Conservation (phyloP, 495 filamentous ascomycete genomes). For the Xylaria longipes region DNA sequence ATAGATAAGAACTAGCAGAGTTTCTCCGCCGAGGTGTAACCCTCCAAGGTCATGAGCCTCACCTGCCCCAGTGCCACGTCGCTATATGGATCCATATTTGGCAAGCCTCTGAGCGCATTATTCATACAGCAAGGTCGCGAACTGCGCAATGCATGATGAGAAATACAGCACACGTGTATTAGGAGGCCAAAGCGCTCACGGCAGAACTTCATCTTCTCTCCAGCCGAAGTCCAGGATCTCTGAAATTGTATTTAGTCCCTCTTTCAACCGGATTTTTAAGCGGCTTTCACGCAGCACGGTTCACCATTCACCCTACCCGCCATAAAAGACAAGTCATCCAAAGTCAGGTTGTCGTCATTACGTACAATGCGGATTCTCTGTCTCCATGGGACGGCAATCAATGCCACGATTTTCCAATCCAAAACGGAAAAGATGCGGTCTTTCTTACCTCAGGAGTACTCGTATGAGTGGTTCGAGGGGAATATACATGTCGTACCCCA, state of each 20-base stretch:
- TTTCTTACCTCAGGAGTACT: neutral
- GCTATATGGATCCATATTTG: neutral
- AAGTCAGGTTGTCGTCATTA: neutral
- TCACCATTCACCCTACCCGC: conserved; percentile 1
- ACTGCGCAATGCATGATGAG: neutral
- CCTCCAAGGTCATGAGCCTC: conserved; percentile 3
- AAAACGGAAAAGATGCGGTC: conserved; percentile 12
- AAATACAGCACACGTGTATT: neutral
- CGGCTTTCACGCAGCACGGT: neutral
- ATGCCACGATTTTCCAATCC: conserved; percentile 14
- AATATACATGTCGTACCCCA: conserved; percentile 3
- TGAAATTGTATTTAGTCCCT: conserved; percentile 13
- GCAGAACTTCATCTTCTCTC: conserved; percentile 4
- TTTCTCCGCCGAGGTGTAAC: conserved; percentile 5
- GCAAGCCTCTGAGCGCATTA: neutral
- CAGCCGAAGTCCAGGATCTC: neutral
- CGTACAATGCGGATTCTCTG: conserved; percentile 11
- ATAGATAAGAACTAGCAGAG: neutral
- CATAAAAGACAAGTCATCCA: neutral
- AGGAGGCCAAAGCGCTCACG: conserved; percentile 6
- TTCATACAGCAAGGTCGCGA: neutral
- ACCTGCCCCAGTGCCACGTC: conserved; percentile 1
- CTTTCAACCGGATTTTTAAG: neutral
- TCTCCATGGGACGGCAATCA: conserved; percentile 21
- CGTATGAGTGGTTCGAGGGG: conserved; percentile 13